Evolutionary conservation across 805 yeast genomes (phyloP).

Genomic region (Metschnikowia picachoensis): DNA sequence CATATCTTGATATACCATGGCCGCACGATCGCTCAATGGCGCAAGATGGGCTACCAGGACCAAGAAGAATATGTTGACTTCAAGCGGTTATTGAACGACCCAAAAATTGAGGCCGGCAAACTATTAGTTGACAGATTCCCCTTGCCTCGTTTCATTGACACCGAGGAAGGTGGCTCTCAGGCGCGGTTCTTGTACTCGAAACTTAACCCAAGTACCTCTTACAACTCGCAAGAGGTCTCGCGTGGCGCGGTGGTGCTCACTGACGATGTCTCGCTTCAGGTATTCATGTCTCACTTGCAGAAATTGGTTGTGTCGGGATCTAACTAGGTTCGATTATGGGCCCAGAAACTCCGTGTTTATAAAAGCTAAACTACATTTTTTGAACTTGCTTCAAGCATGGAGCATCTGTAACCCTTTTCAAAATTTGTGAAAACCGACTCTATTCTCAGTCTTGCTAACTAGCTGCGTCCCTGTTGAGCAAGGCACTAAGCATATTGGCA

Average conservation of each 20-base stretch:
- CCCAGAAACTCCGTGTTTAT: background rate
- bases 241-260: constrained; percentile 82
- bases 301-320: constrained; percentile 71
- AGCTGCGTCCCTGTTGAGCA: no score
- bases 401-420: background rate
- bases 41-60: constrained; percentile 91
- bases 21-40: constrained; percentile 92
- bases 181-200: constrained; percentile 94
- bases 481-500: no score
- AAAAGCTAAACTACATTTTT: no score
- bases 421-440: background rate
- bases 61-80: constrained; percentile 86
- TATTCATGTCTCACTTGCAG: constrained; percentile 91
- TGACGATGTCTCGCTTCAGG: constrained; percentile 93
- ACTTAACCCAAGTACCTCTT: constrained; percentile 88
- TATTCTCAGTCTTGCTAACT: no score
- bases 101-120: constrained; percentile 89
- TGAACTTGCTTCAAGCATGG: no score
- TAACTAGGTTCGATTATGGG: constrained; percentile 16
- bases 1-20: constrained; percentile 96
- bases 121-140: constrained; percentile 93
- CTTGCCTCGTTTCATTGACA: constrained; percentile 92
- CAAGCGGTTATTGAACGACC: constrained; percentile 80
- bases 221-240: constrained; percentile 54
- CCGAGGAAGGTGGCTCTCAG: constrained; percentile 98